Base-by-base conservation (phyloP, 2,329 filamentous ascomycete species). In the Fusarium pseudonygamai region DNA sequence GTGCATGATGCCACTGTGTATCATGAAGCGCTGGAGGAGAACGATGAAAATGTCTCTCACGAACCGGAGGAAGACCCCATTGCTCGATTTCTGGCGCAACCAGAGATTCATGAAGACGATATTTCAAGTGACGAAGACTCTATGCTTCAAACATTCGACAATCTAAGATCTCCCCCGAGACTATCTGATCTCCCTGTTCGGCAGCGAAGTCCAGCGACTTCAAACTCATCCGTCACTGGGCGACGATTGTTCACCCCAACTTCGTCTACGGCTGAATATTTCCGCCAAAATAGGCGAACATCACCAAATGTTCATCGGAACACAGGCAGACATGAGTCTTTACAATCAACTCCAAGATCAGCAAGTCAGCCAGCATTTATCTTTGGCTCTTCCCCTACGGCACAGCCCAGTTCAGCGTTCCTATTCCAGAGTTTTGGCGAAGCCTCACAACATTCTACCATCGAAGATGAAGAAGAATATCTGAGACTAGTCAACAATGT, bases 381-480 rank as follows among this genome's bases (percentile, higher is more conserved):
- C 20, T 76, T 76, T n/a, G 74, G 71, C 7, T 66, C 74, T 24
- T 68, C 69, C 3, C 49, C 70, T 13, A 43, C 61, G 3, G 59
- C 55, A 1, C 59, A 61, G 30, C 61, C 71, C 12, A 55, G n/a
- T 7, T 62, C 73, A 6, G 30, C 40, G 3, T 72, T 75, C 14
- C 60, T 63, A 4, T 76, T 75, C 9, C 42, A 65, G 11, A 49
- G 60, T 3, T 28, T 63, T 10, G 68, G 45, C 1, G 64, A 62
- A 10, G 16, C 49, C 2, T n/a, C 56, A 4, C 58, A 64, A 14
- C 50, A 43, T 39, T 56, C 61, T 24, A 37, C 49, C 4, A 43
- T 62, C 3, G 71, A 72, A 3, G 52, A 75, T 6, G 73, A 75
- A 15, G 43, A 46, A 3, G 68, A 63, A 2, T 75, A 76, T 8